Evolutionary conservation across 2,329 filamentous ascomycete species (phyloP), one percentile per base, ranked within the genome.

Genomic region (Cladosporium sphaerospermum): DNA sequence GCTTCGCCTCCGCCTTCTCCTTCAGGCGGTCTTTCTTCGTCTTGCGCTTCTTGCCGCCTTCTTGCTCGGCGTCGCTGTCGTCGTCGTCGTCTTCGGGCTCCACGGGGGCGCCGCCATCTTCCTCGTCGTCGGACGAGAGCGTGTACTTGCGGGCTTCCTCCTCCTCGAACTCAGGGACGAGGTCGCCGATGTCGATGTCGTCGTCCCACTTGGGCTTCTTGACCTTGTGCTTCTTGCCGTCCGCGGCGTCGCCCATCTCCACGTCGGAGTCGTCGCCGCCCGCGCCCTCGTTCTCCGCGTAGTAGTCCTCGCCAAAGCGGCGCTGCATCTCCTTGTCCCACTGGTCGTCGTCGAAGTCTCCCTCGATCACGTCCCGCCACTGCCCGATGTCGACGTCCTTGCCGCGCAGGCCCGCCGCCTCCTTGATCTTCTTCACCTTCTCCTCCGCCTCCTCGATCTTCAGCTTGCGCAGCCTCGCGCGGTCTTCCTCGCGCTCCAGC

Each of bases 151-250:
- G 72, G 44, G 67, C 54, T 13, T 78, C 73, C 6, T 81, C 81
- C 23, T 89, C 87, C 16, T 88, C 82, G 65, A 95, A 96, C 56
- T 95, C 89, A 1, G 89, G 90, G 28, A 96, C 75, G 47, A 96
- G 78, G 68, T 96, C 92, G 56, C 87, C 89, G 73, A 99, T 97
- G 67, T 97, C 91, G 62, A 99, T 96, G 67, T 99, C 93, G 64
- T 97, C 90, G 63, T 96, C 89, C 86, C 92, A 99, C 57, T 83
- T 88, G 9, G 89, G 89, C 73, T 95, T 95, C 77, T 88, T 89
- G 58, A 78, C 78, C 65, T 79, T 84, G 60, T 82, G 83, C 67
- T 81, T 83, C 51, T 66, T 70, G 52, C 65, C 66, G 18, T 56
- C 61, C 46, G 66, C 54, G 45, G 56, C 57, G 18, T 57, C 71